Percentiles rank a stretch among this genome's conserved stretches.
These are phyloP conservation scores for Chlorella sp. DNA, from an alignment of 139 green algal species.

Conservation along the genomic window DNA sequence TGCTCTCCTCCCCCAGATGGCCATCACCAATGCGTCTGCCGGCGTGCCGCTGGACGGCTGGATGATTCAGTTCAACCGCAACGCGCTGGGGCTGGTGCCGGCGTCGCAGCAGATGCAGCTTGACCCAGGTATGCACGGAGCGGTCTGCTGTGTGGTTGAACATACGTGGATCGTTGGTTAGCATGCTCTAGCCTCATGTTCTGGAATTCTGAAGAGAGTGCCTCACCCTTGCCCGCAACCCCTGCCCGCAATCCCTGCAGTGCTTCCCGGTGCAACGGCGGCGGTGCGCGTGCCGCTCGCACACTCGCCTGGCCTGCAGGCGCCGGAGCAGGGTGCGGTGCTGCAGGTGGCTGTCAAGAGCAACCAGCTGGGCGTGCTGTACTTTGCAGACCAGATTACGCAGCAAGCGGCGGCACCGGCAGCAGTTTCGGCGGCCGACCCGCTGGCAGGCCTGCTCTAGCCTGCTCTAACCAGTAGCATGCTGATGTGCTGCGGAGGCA, in stretches of 20 bases:
- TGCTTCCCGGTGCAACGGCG: conserved; percentile 58
- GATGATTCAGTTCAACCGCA: conserved; percentile 97
- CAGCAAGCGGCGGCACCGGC: conserved; percentile 1
- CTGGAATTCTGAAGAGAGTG: too few relatives aligned
- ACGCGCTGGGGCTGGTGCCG: conserved; percentile 87
- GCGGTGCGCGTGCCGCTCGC: conserved; percentile 56
- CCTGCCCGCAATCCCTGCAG: background rate
- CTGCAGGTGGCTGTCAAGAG: conserved; percentile 86
- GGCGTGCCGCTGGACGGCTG: conserved; percentile 80
- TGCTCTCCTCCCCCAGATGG: conserved; percentile 46
- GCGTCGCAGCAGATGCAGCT: conserved; percentile 60
- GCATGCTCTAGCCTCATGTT: too few relatives aligned
- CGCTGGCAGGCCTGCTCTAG: too few relatives aligned
- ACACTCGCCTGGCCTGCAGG: conserved; percentile 60
- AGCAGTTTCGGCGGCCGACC: too few relatives aligned
- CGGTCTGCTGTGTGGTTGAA: too few relatives aligned
- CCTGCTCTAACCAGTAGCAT: too few relatives aligned
- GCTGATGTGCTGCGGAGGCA: too few relatives aligned
- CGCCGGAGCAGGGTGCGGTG: background rate
- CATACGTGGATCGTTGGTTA: too few relatives aligned
- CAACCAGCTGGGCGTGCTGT: conserved; percentile 89
- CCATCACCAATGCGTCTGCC: conserved; percentile 69
- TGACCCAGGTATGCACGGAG: background rate
- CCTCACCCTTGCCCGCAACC: background rate
- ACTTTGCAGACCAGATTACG: conserved; percentile 83